Conservation (phyloP, 2,329 filamentous ascomycete genomes). For the Fusarium begoniae region DNA sequence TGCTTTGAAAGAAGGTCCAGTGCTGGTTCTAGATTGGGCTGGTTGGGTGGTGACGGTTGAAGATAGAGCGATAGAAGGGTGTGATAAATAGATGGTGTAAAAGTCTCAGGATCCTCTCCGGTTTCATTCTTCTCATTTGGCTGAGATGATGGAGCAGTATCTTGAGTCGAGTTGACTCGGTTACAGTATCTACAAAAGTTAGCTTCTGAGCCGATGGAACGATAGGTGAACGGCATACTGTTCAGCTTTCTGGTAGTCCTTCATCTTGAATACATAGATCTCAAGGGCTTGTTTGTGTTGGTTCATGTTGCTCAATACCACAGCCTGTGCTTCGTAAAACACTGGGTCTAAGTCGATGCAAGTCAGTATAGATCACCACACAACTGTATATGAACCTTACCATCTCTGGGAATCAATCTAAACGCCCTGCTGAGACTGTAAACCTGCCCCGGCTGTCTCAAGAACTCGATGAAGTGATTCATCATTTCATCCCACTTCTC, state of each 20-base stretch:
- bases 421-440: conserved; percentile 86
- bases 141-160: conserved; percentile 51
- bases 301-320: conserved; percentile 93
- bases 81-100: conserved; percentile 85
- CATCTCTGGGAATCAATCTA: conserved; percentile 79
- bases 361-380: conserved; percentile 11
- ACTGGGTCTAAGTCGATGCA: conserved; percentile 68
- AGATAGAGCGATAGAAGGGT: conserved; percentile 91
- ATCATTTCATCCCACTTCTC: conserved; percentile 67
- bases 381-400: conserved; percentile 57
- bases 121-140: conserved; percentile 47
- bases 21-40: conserved; percentile 79
- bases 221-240: conserved; percentile 66
- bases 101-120: conserved; percentile 55
- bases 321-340: conserved; percentile 89
- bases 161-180: conserved; percentile 74
- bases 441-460: conserved; percentile 75
- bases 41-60: conserved; percentile 76
- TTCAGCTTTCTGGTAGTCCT: conserved; percentile 89
- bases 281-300: conserved; percentile 95
- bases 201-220: conserved; percentile 15
- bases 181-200: conserved; percentile 79
- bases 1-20: conserved; percentile 90
- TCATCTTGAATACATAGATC: conserved; percentile 95
- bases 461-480: conserved; percentile 75